A percentile compares a stretch with the other conserved stretches of the same genome.
These are phyloP conservation scores for Porodaedalea pini DNA, from an alignment of 1,284 basidiomycete genomes.

Conservation along the genomic window DNA sequence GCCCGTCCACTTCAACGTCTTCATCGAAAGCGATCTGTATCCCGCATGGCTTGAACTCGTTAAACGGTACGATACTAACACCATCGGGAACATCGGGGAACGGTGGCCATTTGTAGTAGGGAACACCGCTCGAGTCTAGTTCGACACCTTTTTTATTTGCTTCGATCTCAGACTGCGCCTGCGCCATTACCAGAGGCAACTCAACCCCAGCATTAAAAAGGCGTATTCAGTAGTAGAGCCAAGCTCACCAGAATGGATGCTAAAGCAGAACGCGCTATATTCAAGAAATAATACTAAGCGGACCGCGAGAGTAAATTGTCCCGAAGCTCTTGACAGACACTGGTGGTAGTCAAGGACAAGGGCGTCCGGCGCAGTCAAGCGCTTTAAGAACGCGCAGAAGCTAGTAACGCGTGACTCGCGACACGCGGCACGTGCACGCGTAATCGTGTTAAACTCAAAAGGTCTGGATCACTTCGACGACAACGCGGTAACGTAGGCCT, in stretches of 20 bases:
- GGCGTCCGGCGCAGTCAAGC: not conserved
- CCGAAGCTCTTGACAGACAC: no score
- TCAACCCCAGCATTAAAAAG: not conserved
- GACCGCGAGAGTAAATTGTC: not conserved
- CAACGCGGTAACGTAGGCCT: not conserved
- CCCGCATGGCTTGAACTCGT: slow-evolving; percentile 55
- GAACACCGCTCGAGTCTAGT: slow-evolving; percentile 7
- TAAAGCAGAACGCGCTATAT: not conserved
- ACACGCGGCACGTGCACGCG: not conserved
- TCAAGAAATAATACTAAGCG: not conserved
- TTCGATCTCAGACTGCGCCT: not conserved
- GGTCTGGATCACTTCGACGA: not conserved
- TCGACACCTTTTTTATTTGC: not conserved
- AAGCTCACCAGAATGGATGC: no score
- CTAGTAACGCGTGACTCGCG: not conserved
- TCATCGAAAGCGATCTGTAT: slow-evolving; percentile 46
- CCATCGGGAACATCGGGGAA: slow-evolving; percentile 53
- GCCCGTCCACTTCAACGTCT: slow-evolving; percentile 52
- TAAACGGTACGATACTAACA: slow-evolving; percentile 56
- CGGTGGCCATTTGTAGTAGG: slow-evolving; percentile 47
- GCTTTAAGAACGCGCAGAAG: not conserved
- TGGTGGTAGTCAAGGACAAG: not conserved
- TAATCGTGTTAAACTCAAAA: slow-evolving; percentile 1
- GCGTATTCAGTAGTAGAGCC: not conserved
- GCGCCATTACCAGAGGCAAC: not conserved